A percentile compares a stretch with the other conserved stretches of the same genome.
Evolutionary conservation across 2,329 filamentous ascomycete species (phyloP).

Genomic region (Epichloe elymi): DNA sequence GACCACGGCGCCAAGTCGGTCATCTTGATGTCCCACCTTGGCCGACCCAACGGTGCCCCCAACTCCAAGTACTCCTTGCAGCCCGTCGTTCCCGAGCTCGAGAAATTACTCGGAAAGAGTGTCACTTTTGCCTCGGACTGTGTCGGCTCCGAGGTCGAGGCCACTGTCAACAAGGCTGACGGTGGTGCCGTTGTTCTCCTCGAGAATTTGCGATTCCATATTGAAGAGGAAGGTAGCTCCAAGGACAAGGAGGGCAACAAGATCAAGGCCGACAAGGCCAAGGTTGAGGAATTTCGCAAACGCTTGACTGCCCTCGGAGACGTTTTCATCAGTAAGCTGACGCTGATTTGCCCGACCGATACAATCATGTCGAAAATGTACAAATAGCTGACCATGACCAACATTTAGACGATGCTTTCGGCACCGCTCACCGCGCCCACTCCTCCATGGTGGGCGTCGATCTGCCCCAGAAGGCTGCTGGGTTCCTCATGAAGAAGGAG

Average conservation of each 20-base stretch:
- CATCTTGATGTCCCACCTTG: conserved; percentile 95
- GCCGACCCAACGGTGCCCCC: conserved; percentile 78
- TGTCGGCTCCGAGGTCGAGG: conserved; percentile 82
- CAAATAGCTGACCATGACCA: conserved; percentile 10
- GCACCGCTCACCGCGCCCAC: conserved; percentile 95
- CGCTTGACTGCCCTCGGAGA: conserved; percentile 89
- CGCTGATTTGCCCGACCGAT: neutral
- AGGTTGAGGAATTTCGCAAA: conserved; percentile 89
- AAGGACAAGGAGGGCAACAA: conserved; percentile 95
- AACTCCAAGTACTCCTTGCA: conserved; percentile 92
- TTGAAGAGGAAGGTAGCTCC: conserved; percentile 92
- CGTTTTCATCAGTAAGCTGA: conserved; percentile 77
- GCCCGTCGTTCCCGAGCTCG: conserved; percentile 80
- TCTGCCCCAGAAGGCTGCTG: conserved; percentile 90
- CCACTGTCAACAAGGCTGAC: conserved; percentile 69
- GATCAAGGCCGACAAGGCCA: conserved; percentile 89
- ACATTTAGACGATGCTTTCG: conserved; percentile 94
- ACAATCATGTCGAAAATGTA: neutral
- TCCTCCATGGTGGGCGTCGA: conserved; percentile 98
- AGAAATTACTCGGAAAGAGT: conserved; percentile 74
- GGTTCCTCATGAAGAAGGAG: conserved; percentile 99
- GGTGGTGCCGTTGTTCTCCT: conserved; percentile 78
- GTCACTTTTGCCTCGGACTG: conserved; percentile 85
- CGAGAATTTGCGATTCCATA: conserved; percentile 97
- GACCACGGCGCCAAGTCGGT: conserved; percentile 86